Evolutionary conservation across 1,139 yeast species (phyloP), one percentile per base, ranked within the genome.

Genomic region (Pneumocystis wakefieldiae): DNA sequence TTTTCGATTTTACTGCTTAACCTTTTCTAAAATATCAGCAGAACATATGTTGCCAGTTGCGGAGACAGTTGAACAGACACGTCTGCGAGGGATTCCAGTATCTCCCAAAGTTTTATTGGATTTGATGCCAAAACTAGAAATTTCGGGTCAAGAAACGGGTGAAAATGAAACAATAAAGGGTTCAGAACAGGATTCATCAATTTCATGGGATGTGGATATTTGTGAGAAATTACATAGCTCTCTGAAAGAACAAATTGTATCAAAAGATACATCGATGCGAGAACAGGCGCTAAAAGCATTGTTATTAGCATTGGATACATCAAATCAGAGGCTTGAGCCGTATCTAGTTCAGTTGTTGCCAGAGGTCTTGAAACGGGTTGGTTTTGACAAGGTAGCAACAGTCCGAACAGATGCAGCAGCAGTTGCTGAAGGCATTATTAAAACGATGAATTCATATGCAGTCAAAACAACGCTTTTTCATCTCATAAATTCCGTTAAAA

Each of bases 251-350:
- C 24, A 48, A 19, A 48, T 48, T 48, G 28, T 24, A 12, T 5
- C 29, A 10, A 90, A 91, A 83, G 81, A 81, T 72, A 78, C 82
- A 67, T 74, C 75, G 64, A 79, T 79, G 71, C 80, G 85, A 70
- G 77, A 82, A 71, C 87, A 89, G 76, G 96, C 95, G 73, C 82
- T 92, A 74, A 85, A 81, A 73, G 96, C 96, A 68, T 81, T 87
- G 75, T 71, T 80, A 67, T 94, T 89, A 81, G 90, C 92, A 76
- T 83, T 88, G 70, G 81, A 84, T 76, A 87, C 83, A 76, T 81
- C 90, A 77, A 78, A 90, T 68, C 94, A 97, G 76, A 84, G 95
- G 68, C 95, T 90, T 69, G 98, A 92, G 82, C 97, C 98, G 76
- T 87, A 81, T 80, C 80, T 92, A 72, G 95, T 92, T 74, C 83